Evolutionary conservation across 139 green algal species (phyloP).

Genomic region (Penium margaritaceum): DNA sequence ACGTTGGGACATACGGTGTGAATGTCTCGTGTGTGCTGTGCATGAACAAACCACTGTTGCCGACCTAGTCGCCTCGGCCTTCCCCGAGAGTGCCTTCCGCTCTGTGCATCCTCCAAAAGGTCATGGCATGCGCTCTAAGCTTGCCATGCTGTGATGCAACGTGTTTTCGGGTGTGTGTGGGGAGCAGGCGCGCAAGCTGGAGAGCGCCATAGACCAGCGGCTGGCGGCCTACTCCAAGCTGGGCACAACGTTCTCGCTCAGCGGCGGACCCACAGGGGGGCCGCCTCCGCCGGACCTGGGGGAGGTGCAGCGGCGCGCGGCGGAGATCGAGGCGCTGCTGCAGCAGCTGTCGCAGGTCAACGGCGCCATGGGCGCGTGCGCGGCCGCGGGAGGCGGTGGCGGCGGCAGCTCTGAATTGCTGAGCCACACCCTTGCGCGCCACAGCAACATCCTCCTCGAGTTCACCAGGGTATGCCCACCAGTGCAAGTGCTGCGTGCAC

Average conservation of each 20-base stretch:
- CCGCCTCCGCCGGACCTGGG: not conserved
- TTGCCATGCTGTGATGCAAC: too few relatives aligned
- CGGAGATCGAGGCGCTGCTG: slow-evolving; percentile 1
- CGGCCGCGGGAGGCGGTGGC: not conserved
- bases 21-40: too few relatives aligned
- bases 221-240: slow-evolving; percentile 19
- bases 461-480: not conserved
- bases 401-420: not conserved
- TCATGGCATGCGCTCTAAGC: too few relatives aligned
- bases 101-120: too few relatives aligned
- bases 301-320: slow-evolving; percentile 7
- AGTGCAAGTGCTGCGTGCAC: too few relatives aligned
- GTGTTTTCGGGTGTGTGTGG: too few relatives aligned
- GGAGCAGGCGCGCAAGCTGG: slow-evolving; percentile 17
- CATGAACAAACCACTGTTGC: too few relatives aligned
- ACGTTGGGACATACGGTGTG: too few relatives aligned
- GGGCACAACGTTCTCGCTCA: slow-evolving; percentile 4
- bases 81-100: too few relatives aligned
- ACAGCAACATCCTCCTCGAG: not conserved
- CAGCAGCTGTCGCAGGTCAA: slow-evolving; percentile 1
- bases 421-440: not conserved
- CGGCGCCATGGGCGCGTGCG: not conserved
- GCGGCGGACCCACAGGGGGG: not conserved
- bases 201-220: slow-evolving; percentile 1
- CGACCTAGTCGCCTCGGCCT: too few relatives aligned